phyloP scores from a whole-genome alignment of 2,329 filamentous ascomycete species.

The Verruconis gallopava region DNA sequence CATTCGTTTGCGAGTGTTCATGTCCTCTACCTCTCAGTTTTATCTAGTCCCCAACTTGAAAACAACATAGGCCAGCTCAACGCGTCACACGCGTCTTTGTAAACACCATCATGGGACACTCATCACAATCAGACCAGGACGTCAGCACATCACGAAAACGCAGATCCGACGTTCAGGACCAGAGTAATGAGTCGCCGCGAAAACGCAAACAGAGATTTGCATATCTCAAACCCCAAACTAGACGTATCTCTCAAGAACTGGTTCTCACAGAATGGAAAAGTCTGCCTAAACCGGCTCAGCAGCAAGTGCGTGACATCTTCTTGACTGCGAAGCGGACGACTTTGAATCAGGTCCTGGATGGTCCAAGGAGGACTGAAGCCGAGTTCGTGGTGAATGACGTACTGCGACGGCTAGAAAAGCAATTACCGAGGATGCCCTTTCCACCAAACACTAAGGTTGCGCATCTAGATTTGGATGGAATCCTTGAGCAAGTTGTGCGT shows the following conservation, averaged over 20 bases:
- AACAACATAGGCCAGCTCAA: neutral
- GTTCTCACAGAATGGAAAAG: slow-evolving; percentile 37
- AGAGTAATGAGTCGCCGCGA: neutral
- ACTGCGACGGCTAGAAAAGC: slow-evolving; percentile 42
- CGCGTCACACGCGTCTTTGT: neutral
- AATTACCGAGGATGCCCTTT: slow-evolving; percentile 51
- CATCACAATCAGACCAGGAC: neutral
- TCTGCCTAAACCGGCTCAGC: slow-evolving; percentile 41
- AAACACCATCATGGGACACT: neutral
- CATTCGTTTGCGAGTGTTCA: too few relatives aligned
- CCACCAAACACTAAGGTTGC: slow-evolving; percentile 41
- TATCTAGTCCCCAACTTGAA: neutral
- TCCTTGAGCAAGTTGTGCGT: slow-evolving; percentile 42
- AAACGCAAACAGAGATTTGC: slow-evolving; percentile 6
- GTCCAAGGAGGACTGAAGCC: slow-evolving; percentile 37
- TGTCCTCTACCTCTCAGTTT: neutral
- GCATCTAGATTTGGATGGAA: slow-evolving; percentile 52
- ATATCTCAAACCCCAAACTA: slow-evolving; percentile 22
- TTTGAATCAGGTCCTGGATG: slow-evolving; percentile 40
- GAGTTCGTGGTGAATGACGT: slow-evolving; percentile 43
- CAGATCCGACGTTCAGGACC: neutral
- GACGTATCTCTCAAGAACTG: slow-evolving; percentile 23
- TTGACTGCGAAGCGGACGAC: slow-evolving; percentile 48
- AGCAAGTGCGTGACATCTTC: slow-evolving; percentile 43
- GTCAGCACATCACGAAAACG: neutral